These are phyloP conservation scores for Tanozyma kutaoensis DNA, from an alignment of 805 yeast species.

Conservation along the genomic window DNA sequence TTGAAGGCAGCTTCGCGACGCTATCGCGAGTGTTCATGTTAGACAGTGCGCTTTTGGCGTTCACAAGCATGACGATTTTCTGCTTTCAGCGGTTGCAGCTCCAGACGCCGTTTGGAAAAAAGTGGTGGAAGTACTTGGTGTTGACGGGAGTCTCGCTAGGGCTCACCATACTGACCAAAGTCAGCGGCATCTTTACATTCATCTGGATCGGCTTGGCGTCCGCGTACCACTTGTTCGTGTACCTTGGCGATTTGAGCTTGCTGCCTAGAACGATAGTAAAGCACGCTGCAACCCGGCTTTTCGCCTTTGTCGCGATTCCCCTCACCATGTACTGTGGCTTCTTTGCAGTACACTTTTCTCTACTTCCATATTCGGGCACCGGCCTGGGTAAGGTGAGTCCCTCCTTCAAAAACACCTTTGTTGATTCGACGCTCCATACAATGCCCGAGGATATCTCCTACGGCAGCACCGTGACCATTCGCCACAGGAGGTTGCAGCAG, in stretches of 20 bases:
- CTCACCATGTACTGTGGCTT: constrained; percentile 38
- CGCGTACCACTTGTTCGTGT: constrained; percentile 46
- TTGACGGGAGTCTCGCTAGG: constrained; percentile 39
- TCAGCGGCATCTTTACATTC: constrained; percentile 58
- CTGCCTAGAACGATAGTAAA: constrained; percentile 19
- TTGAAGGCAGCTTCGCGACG: constrained; percentile 56
- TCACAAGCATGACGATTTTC: constrained; percentile 34
- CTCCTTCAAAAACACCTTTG: constrained; percentile 47
- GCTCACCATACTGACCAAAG: constrained; percentile 48
- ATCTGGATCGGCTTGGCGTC: constrained; percentile 45
- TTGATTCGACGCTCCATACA: constrained; percentile 28
- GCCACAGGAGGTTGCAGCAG: constrained; percentile 59
- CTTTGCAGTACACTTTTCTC: constrained; percentile 44
- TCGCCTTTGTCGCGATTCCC: constrained; percentile 41
- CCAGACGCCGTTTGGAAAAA: constrained; percentile 26
- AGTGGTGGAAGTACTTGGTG: constrained; percentile 41
- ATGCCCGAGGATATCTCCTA: constrained; percentile 60
- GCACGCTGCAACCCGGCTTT: constrained; percentile 26
- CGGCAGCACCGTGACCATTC: constrained; percentile 61
- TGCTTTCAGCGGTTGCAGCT: constrained; percentile 37
- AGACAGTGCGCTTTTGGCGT: constrained; percentile 31
- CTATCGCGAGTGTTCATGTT: constrained; percentile 38
- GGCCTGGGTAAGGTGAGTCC: constrained; percentile 57
- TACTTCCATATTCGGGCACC: constrained; percentile 34
- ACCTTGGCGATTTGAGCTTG: constrained; percentile 54